These are phyloP conservation scores for Psilocybe sp. DNA, from an alignment of 768 basidiomycete genomes.

Conservation along the genomic window DNA sequence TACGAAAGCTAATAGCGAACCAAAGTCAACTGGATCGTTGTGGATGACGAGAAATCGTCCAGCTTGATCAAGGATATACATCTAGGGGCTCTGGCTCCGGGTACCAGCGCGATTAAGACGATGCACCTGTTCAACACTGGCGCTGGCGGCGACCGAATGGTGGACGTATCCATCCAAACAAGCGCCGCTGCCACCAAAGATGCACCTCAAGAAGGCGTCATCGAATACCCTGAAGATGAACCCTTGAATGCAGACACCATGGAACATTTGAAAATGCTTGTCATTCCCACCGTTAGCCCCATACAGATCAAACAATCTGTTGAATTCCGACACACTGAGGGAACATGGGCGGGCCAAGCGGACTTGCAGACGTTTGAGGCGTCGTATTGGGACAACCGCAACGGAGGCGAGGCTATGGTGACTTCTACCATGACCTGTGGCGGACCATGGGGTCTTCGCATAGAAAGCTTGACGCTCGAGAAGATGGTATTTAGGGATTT, in stretches of 20 bases:
- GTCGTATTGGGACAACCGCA: constrained; percentile 48
- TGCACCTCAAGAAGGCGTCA: constrained; percentile 16
- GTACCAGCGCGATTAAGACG: constrained; percentile 55
- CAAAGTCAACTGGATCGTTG: constrained; percentile 56
- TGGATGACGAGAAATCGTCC: constrained; percentile 64
- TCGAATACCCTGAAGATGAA: constrained; percentile 13
- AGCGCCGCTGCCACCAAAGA: constrained; percentile 25
- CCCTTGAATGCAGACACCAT: constrained; percentile 30
- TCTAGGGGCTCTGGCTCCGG: constrained; percentile 63
- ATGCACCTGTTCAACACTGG: constrained; percentile 62
- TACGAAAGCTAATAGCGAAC: background rate
- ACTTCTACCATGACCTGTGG: constrained; percentile 46
- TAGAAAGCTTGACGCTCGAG: constrained; percentile 47
- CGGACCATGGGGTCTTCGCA: constrained; percentile 54
- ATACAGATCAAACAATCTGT: constrained; percentile 54
- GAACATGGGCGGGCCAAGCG: constrained; percentile 42
- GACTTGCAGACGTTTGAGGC: constrained; percentile 54
- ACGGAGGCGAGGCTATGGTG: constrained; percentile 57
- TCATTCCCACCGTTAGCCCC: constrained; percentile 64
- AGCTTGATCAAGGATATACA: constrained; percentile 72
- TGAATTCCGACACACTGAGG: constrained; percentile 45
- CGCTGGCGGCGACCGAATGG: constrained; percentile 62
- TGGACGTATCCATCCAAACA: constrained; percentile 83
- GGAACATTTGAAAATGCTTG: constrained; percentile 67
- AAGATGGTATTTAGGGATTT: constrained; percentile 35